Conservation (phyloP, 345 rosid genomes). For the Citrus trifoliata region DNA sequence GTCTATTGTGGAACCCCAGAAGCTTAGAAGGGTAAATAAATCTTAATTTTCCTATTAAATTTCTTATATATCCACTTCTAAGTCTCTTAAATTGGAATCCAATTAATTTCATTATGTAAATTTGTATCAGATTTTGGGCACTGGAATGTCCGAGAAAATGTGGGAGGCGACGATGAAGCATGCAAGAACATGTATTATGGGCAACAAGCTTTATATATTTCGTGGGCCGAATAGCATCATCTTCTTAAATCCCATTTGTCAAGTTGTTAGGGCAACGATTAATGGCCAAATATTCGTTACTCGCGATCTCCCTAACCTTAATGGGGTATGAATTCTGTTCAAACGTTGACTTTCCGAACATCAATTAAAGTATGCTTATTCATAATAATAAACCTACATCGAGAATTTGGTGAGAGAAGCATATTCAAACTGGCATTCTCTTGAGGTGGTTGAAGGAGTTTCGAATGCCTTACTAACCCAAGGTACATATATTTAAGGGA, state of each 20-base stretch:
- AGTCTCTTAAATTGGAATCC: neutral
- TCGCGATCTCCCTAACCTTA: constrained; percentile 26
- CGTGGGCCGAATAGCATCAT: neutral
- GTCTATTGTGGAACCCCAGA: constrained; percentile 43
- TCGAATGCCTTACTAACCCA: constrained; percentile 45
- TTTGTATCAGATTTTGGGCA: constrained; percentile 54
- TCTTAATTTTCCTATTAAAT: neutral
- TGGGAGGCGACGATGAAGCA: constrained; percentile 77
- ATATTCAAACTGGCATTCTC: constrained; percentile 41
- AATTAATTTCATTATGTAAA: neutral
- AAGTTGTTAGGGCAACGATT: constrained; percentile 46
- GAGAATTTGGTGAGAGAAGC: constrained; percentile 61
- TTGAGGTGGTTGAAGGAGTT: constrained; percentile 46
- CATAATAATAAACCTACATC: constrained; percentile 27
- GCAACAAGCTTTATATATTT: constrained; percentile 36
- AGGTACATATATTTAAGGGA: constrained; percentile 30
- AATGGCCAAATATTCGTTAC: constrained; percentile 36
- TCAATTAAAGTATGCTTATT: too few species aligned
- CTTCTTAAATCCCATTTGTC: constrained; percentile 64
- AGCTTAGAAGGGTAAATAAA: constrained; percentile 51
- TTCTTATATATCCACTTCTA: too few species aligned
- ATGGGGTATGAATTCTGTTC: constrained; percentile 36
- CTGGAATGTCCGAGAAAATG: constrained; percentile 71
- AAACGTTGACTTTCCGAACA: too few species aligned
- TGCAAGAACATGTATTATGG: constrained; percentile 63